Evolutionary conservation across 768 basidiomycete species (phyloP), one percentile per base, ranked within the genome.

Genomic region (Boletus patriciae): DNA sequence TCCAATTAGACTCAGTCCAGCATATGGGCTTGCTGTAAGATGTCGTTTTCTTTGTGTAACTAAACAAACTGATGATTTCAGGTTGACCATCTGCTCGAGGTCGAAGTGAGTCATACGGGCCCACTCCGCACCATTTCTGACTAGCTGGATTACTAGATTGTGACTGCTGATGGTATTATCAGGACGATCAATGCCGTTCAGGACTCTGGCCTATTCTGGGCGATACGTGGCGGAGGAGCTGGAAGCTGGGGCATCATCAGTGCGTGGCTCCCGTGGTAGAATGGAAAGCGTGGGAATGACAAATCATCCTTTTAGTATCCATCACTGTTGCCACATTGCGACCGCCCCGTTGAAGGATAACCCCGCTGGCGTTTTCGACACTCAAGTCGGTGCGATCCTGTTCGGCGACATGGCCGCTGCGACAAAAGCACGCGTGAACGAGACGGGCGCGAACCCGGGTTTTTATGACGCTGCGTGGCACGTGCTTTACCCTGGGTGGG

Each of bases 161-260:
- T 83, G 10, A 77, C 72, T 19, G 68, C 81, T 0, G 66, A 72
- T 44, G 81, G 80, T 9, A 54, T 67, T 2, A 57, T 73, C 36
- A 65, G 77, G 44, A 73, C 60, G 2, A 76, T 73, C 34, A 83
- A 82, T 60, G 60, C 65, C 0, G 68, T 70, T 55, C 68, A 73
- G 45, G 71, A 81, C 60, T 16, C 70, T 8, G 79, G 82, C 50
- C 70, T 84, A 0, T 83, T 80, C 65, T 83, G 80, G 77, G 83
- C 83, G 0, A 60, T 83, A 23, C 72, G 82, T 40, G 82, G 81
- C 0, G 80, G 77, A 5, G 82, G 82, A 4, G 80, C 78, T 1
- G 77, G 80, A 15, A 81, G 75, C 11, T 83, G 70, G 59, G 82
- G 78, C 23, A 72, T 82, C 42, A 70, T 82, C 23, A 74, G 64